A percentile compares a stretch with the other conserved stretches of the same genome.
phyloP scores from a whole-genome alignment of 2,329 filamentous ascomycete species.

The Arthrobotrys sphaeroides region DNA sequence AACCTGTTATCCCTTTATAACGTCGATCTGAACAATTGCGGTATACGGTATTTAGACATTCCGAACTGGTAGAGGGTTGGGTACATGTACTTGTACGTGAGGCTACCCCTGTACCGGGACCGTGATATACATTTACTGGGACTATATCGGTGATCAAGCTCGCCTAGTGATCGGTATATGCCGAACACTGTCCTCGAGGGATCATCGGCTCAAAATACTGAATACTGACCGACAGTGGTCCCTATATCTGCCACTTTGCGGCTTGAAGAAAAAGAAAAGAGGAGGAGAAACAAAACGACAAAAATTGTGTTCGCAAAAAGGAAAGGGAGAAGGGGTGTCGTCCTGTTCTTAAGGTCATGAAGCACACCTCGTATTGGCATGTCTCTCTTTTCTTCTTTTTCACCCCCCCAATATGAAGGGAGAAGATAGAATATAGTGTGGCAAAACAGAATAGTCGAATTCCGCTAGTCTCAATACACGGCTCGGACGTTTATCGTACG shows the following conservation, averaged over 20 bases:
- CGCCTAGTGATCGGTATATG: background rate
- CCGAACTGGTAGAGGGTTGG: background rate
- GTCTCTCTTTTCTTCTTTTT: background rate
- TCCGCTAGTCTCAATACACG: background rate
- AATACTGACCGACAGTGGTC: background rate
- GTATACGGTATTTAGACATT: background rate
- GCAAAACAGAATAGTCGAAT: slow-evolving; percentile 8
- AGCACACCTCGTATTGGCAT: slow-evolving; percentile 9
- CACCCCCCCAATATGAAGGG: background rate
- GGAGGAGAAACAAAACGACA: too few species aligned
- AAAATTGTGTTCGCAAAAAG: too few species aligned
- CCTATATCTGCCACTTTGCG: background rate
- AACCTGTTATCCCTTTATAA: too few species aligned
- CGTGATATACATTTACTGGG: too few species aligned
- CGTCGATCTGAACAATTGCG: too few species aligned
- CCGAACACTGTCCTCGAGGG: background rate
- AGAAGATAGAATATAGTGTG: slow-evolving; percentile 24
- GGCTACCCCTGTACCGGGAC: background rate
- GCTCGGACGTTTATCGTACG: slow-evolving; percentile 32
- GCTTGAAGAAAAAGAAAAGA: background rate
- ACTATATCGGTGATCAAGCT: background rate
- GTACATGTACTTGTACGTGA: background rate
- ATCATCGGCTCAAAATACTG: background rate
- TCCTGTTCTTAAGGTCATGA: background rate
- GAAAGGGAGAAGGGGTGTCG: background rate